Base-by-base conservation (phyloP, 257 asterid species). In the Ballota nigra region DNA sequence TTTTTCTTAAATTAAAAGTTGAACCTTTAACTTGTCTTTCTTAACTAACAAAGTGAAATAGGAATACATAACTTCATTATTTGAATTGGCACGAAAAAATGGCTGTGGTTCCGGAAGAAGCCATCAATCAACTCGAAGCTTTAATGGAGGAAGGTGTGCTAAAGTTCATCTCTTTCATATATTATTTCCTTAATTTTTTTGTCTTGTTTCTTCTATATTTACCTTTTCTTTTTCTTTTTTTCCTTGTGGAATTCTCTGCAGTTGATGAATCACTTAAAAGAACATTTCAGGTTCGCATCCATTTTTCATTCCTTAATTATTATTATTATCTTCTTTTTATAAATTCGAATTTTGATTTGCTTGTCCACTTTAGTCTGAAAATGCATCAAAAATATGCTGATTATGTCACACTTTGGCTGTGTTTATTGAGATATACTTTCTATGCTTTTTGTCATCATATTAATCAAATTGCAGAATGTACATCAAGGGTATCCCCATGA, bases 401-500 rank as follows among this genome's bases (percentile, higher is more conserved):
- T 33, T 33, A 31, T 49, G 52, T 47, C n/a, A 49, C 24, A 20
- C 18, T 22, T 45, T 5, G 2, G 9, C 22, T 49, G 8, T 13
- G 15, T 47, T 9, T 13, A 10, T 71, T 72, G 2, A 15, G 23
- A n/a, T 51, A 36, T 51, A 34, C 8, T 23, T 28, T 52, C 9
- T 20, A 56, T 41, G 63, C 45, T 12, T n/a, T 64, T 56, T 12
- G 9, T 69, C 34, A 56, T 55, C 52, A 13, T 73, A 62, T 62
- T 18, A 29, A 55, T 43, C 23, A 4, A 40, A 53, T 29, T 79
- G 83, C 88, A 87, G 92, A 81, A 81, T 78, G 63, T 87, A 15
- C 92, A 87, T 76, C 90, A 83, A 77, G 92, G 88, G 43, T 73
- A 77, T 78, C 88, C 90, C 69, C 75, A 72, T 16, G 92, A 87